Percentiles rank a stretch among this genome's conserved stretches.
These are phyloP conservation scores for Trifolium pratense DNA, from an alignment of 306 rosid genomes.

Conservation along the genomic window DNA sequence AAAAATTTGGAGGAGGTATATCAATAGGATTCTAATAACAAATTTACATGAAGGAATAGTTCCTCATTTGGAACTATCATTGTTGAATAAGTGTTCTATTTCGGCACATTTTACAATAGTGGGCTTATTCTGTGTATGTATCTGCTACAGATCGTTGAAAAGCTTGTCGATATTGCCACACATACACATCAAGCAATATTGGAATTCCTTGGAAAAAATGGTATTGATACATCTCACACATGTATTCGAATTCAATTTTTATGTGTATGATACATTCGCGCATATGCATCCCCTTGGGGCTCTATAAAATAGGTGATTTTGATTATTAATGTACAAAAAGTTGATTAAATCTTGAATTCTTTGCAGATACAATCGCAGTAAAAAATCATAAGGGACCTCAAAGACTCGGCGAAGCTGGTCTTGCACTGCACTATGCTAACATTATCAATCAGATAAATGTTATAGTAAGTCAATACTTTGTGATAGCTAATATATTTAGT, in stretches of 20 bases:
- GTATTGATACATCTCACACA: constrained; percentile 46
- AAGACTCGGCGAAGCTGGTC: constrained; percentile 88
- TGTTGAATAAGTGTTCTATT: constrained; percentile 3
- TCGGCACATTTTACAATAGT: constrained; percentile 7
- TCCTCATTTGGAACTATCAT: constrained; percentile 18
- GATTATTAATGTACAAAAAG: constrained; percentile 1
- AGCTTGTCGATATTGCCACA: constrained; percentile 65
- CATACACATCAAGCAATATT: constrained; percentile 62
- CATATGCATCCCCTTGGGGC: constrained; percentile 9
- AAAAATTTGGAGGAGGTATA: constrained; percentile 85
- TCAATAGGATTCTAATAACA: constrained; percentile 28
- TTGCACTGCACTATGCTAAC: constrained; percentile 91
- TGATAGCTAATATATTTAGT: constrained; percentile 14
- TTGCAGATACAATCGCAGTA: constrained; percentile 46
- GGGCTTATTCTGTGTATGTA: constrained; percentile 32
- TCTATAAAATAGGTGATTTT: background rate
- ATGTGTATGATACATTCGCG: background rate
- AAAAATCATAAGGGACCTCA: constrained; percentile 45
- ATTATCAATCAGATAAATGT: constrained; percentile 75
- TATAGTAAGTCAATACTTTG: constrained; percentile 62
- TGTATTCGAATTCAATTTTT: constrained; percentile 10
- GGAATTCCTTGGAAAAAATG: constrained; percentile 66
- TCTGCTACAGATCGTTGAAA: constrained; percentile 78
- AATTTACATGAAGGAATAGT: constrained; percentile 19
- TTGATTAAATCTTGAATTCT: constrained; percentile 13